These are phyloP conservation scores for Platismatia glauca DNA, from an alignment of 495 filamentous ascomycete species.

Conservation along the genomic window DNA sequence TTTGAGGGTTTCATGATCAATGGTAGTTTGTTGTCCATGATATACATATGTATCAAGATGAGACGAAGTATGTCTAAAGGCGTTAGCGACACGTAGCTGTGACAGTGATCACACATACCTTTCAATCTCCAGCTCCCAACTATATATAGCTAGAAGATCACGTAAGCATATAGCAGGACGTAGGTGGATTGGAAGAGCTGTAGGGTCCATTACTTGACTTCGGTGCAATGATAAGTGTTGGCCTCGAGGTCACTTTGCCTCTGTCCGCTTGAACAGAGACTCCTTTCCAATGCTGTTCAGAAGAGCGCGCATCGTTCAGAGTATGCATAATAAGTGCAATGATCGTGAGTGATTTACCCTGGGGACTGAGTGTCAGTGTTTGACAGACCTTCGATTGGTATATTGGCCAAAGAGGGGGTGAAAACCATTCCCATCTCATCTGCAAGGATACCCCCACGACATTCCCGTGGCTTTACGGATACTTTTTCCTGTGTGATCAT, in stretches of 20 bases:
- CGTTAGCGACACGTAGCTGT: not conserved
- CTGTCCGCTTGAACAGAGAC: not conserved
- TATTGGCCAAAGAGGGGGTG: not conserved
- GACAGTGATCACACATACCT: conserved; percentile 13
- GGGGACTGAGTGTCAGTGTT: not conserved
- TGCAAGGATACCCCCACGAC: not conserved
- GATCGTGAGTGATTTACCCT: conserved; percentile 37
- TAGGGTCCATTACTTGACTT: conserved; percentile 26
- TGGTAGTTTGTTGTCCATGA: conserved; percentile 28
- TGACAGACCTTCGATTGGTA: conserved; percentile 21
- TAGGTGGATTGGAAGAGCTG: not conserved
- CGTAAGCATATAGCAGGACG: not conserved
- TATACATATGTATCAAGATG: conserved; percentile 29
- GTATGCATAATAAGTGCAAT: conserved; percentile 30
- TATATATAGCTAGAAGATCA: conserved; percentile 23
- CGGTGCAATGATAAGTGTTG: conserved; percentile 39
- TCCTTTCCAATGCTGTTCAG: conserved; percentile 11
- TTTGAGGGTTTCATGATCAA: conserved; percentile 18
- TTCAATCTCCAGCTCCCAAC: conserved; percentile 28
- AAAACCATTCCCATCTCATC: not conserved
- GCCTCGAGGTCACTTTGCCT: conserved; percentile 21
- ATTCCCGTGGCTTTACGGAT: not conserved
- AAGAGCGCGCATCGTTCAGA: conserved; percentile 20
- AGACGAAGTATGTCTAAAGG: conserved; percentile 22
- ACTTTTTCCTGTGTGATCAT: conserved; percentile 25